These are phyloP conservation scores for Chalaropsis thielavioides DNA, from an alignment of 2,329 filamentous ascomycete species.

Conservation along the genomic window DNA sequence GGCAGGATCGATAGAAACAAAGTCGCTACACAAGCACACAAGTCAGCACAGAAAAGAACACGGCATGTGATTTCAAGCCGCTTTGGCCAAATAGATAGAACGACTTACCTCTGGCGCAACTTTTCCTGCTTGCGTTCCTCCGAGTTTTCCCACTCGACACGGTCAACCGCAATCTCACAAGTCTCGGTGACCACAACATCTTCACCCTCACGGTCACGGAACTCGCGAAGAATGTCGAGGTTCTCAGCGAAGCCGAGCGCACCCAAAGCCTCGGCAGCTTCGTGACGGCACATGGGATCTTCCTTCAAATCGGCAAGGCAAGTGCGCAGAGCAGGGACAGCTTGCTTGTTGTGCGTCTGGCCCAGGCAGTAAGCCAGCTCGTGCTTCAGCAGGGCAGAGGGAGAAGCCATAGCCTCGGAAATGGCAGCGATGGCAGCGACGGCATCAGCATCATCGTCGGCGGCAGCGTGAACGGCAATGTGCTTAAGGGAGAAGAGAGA, in stretches of 20 bases:
- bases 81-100: background rate
- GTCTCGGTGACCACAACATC: constrained; percentile 78
- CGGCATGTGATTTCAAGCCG: constrained; percentile 13
- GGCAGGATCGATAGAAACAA: constrained; percentile 88
- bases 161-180: constrained; percentile 88
- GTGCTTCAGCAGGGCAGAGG: constrained; percentile 85
- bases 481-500: constrained; percentile 97
- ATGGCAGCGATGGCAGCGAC: constrained; percentile 58
- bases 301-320: constrained; percentile 69
- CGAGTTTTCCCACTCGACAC: constrained; percentile 85
- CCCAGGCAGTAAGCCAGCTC: constrained; percentile 95
- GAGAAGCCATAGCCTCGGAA: constrained; percentile 68
- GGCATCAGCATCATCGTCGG: constrained; percentile 42
- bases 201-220: constrained; percentile 63
- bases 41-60: constrained; percentile 22
- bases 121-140: constrained; percentile 58
- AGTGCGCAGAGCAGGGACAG: constrained; percentile 54
- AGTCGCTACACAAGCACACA: constrained; percentile 49
- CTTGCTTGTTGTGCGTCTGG: constrained; percentile 66
- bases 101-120: constrained; percentile 59
- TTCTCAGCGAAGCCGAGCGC: constrained; percentile 65
- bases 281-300: constrained; percentile 89
- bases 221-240: constrained; percentile 55
- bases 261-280: constrained; percentile 87
- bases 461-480: constrained; percentile 63